Evolutionary conservation across 805 yeast species (phyloP), one percentile per base, ranked within the genome.

Genomic region (Teunomyces pallodes): DNA sequence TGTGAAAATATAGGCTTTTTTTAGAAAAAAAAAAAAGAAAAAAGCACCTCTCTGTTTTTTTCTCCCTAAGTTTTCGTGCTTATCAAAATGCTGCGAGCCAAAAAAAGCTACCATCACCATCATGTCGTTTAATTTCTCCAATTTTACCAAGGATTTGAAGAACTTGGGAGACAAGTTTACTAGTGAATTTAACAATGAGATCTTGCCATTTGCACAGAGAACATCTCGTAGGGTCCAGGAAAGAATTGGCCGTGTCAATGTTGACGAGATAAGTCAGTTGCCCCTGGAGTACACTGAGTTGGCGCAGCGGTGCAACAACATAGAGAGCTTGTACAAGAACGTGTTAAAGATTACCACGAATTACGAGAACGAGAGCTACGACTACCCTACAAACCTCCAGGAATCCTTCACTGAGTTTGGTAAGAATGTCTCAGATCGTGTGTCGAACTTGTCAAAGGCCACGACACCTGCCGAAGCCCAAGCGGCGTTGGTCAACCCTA

Each of bases 391-490:
- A 47, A 84, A 84, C 58, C 72, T 83, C 54, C 80, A 80, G 58
- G 96, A 89, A 61, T 82, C 90, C n/a, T 80, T 88, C 53, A 75
- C 77, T 43, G 91, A 86, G 53, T 77, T 87, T 50, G 83, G 90
- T 45, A 83, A 83, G 67, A 78, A 77, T 54, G 76, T 88, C 51
- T 74, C 84, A 45, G 74, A 76, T 46, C 80, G 87, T 56, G 84
- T 87, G 42, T 74, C 79, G 49, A 86, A 82, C 51, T 74, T 87
- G 51, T 79, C 90, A 13, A 80, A 77, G 61, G 96, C 90, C 10
- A 77, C 85, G 42, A 77, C 86, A 20, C 88, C 92, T 1, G 78
- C 82, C n/a, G 96, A 88, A 63, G 92, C 91, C 4, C 94, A 88
- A 70, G 81, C 86, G 10, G 86, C 88, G 10, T 63, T 74, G 52